These are phyloP conservation scores for Saturnispora saitoi DNA, from an alignment of 805 yeast species.

Conservation along the genomic window DNA sequence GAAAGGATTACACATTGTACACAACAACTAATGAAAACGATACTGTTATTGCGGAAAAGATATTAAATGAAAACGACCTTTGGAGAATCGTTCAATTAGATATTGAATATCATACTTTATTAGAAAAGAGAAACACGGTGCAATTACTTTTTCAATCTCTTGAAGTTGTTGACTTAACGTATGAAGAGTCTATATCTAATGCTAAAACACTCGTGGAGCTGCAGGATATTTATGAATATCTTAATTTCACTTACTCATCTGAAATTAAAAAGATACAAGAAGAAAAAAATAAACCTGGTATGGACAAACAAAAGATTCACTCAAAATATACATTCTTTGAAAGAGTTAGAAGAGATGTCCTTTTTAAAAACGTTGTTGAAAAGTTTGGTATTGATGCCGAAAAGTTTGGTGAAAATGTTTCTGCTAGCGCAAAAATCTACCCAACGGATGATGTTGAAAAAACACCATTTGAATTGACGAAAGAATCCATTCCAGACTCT, in stretches of 20 bases:
- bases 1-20: constrained; percentile 76
- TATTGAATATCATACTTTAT: constrained; percentile 76
- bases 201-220: constrained; percentile 65
- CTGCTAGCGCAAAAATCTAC: constrained; percentile 57
- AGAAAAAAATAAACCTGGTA: constrained; percentile 10
- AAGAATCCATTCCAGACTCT: constrained; percentile 28
- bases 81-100: constrained; percentile 89
- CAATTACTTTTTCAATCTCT: constrained; percentile 47
- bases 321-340: constrained; percentile 56
- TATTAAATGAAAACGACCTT: constrained; percentile 72
- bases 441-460: constrained; percentile 59
- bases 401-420: constrained; percentile 75
- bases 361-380: constrained; percentile 51
- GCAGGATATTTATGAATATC: constrained; percentile 80
- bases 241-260: constrained; percentile 63
- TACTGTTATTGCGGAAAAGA: constrained; percentile 40
- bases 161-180: constrained; percentile 47
- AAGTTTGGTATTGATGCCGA: constrained; percentile 73
- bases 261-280: constrained; percentile 39
- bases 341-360: constrained; percentile 53
- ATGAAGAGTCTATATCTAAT: constrained; percentile 43
- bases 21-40: constrained; percentile 34
- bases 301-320: constrained; percentile 33
- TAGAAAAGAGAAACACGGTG: constrained; percentile 58
- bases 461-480: constrained; percentile 54